These are phyloP conservation scores for Colletotrichum cordylinicola DNA, from an alignment of 2,329 filamentous ascomycete genomes.

Conservation along the genomic window DNA sequence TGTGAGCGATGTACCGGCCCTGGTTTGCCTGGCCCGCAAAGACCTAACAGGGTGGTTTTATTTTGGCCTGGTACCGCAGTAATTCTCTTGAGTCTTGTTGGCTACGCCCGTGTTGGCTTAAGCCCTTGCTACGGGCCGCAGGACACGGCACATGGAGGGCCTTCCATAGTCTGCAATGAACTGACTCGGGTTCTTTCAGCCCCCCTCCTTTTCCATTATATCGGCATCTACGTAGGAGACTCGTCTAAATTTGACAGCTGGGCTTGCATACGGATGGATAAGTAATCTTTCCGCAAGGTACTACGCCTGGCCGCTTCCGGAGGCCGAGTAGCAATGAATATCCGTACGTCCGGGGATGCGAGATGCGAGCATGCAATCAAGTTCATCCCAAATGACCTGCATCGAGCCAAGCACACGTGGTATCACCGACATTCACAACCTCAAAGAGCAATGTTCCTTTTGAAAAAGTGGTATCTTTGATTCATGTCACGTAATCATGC, in stretches of 20 bases:
- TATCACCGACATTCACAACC: not conserved
- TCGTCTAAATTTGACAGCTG: not conserved
- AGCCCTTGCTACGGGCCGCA: not conserved
- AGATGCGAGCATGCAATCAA: not conserved
- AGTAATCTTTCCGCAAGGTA: not conserved
- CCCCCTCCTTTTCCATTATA: not conserved
- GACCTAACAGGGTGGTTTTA: not conserved
- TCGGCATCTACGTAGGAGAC: not conserved
- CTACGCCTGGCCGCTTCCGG: not conserved
- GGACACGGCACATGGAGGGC: not conserved
- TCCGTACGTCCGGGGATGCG: not conserved
- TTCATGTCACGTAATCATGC: not conserved
- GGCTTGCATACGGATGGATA: not conserved
- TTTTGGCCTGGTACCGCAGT: not conserved
- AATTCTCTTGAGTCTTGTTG: not conserved
- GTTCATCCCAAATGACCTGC: not conserved
- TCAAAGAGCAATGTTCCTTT: not conserved
- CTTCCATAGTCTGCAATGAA: not conserved
- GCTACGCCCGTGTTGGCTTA: not conserved
- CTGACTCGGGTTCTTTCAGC: not conserved
- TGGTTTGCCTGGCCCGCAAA: not conserved
- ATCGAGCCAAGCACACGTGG: not conserved
- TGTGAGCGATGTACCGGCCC: not conserved
- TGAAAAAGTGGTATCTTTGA: constrained; percentile 12
- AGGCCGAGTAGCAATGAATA: not conserved